Percentiles rank a stretch among this genome's conserved stretches.
Evolutionary conservation across 1,284 basidiomycete genomes (phyloP).

Genomic region (Rhodotorula sp.): DNA sequence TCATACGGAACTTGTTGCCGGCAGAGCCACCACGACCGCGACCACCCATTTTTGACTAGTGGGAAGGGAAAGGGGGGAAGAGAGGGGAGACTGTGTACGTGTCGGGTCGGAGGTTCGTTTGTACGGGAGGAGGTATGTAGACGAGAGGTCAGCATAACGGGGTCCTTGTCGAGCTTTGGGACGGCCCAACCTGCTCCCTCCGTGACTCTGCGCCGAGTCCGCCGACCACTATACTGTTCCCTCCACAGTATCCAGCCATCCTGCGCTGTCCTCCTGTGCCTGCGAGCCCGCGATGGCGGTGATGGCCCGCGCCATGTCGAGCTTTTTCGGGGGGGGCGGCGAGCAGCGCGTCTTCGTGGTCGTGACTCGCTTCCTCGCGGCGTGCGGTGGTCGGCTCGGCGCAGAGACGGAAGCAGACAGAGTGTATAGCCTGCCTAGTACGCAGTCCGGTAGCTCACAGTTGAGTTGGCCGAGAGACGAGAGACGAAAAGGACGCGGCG

Average conservation of each 20-base stretch:
- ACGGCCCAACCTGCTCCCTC: neutral
- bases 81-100: conserved; percentile 2
- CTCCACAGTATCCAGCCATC: too few relatives aligned
- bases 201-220: too few relatives aligned
- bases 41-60: conserved; percentile 40
- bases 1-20: conserved; percentile 97
- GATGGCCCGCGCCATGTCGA: neutral
- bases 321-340: neutral
- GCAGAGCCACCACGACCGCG: conserved; percentile 51
- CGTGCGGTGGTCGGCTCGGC: neutral
- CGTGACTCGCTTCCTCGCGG: neutral
- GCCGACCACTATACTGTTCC: too few relatives aligned
- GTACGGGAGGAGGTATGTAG: neutral
- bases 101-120: neutral
- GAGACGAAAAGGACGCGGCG: neutral
- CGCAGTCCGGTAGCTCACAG: neutral
- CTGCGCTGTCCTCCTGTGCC: neutral
- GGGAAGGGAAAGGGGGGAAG: conserved; percentile 13
- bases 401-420: neutral
- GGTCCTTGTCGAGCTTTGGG: conserved; percentile 4
- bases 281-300: neutral
- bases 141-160: conserved; percentile 6
- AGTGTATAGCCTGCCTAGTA: neutral
- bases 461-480: conserved; percentile 11
- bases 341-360: neutral